Percentiles rank a stretch among this genome's conserved stretches.
Conservation (phyloP, 805 yeast genomes). For the Candida mattraensis region DNA sequence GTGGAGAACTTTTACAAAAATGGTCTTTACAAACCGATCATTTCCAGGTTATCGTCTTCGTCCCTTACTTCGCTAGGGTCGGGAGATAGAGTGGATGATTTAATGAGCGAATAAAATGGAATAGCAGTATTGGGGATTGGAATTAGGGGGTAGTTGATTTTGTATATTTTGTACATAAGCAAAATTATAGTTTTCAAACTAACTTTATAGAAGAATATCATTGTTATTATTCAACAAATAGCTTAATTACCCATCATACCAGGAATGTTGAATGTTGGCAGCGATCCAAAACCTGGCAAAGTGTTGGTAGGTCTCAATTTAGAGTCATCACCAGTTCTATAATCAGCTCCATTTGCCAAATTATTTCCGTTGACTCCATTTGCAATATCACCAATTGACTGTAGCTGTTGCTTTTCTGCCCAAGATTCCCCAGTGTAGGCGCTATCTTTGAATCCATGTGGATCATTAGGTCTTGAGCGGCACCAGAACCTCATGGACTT, state of each 20-base stretch:
- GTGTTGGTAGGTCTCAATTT: too few species aligned
- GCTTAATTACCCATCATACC: slow-evolving; percentile 14
- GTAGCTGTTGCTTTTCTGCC: slow-evolving; percentile 26
- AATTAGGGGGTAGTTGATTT: too few species aligned
- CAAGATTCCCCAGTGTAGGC: slow-evolving; percentile 56
- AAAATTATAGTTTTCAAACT: not conserved
- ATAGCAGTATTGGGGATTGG: too few species aligned
- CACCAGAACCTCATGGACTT: slow-evolving; percentile 93
- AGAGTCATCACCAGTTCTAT: too few species aligned
- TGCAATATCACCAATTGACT: slow-evolving; percentile 7
- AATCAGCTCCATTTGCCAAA: slow-evolving; percentile 2
- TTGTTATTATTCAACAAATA: too few species aligned
- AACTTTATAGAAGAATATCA: not conserved
- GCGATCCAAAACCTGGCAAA: slow-evolving; percentile 16
- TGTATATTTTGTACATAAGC: too few species aligned
- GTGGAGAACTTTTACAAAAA: slow-evolving; percentile 33
- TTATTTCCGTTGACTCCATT: slow-evolving; percentile 2
- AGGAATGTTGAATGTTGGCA: slow-evolving; percentile 22
- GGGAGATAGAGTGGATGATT: too few species aligned
- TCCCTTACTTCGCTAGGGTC: slow-evolving; percentile 6
- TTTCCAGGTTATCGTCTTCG: slow-evolving; percentile 16
- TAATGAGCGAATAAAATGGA: too few species aligned
- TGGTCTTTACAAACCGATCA: slow-evolving; percentile 31
- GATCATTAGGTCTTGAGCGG: slow-evolving; percentile 87
- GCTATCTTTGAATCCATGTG: slow-evolving; percentile 75